These are phyloP conservation scores for Colletotrichum noveboracense DNA, from an alignment of 2,329 filamentous ascomycete genomes.

Conservation along the genomic window DNA sequence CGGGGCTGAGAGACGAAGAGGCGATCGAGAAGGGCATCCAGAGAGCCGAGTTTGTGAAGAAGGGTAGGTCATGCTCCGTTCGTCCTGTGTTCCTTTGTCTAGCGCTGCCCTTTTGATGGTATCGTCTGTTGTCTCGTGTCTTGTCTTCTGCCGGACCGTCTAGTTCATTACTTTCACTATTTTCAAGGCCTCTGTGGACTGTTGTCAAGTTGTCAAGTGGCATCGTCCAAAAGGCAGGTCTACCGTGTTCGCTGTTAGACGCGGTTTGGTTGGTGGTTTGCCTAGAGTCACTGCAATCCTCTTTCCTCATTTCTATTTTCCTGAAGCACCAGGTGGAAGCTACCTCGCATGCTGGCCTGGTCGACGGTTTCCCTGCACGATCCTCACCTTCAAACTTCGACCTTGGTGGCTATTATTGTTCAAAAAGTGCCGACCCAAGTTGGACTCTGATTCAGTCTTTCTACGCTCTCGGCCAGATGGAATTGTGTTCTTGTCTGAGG, in stretches of 20 bases:
- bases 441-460: background rate
- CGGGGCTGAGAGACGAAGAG: constrained; percentile 70
- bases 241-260: background rate
- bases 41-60: constrained; percentile 87
- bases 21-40: constrained; percentile 79
- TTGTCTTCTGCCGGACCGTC: background rate
- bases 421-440: background rate
- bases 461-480: background rate
- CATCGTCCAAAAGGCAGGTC: background rate
- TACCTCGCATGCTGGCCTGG: background rate
- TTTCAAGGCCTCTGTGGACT: background rate
- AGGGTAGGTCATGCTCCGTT: constrained; percentile 60
- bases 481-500: background rate
- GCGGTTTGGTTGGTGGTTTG: background rate
- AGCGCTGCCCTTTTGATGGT: too few species aligned
- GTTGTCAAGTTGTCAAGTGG: background rate
- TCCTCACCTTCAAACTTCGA: background rate
- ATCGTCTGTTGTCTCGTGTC: background rate
- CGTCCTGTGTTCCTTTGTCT: too few species aligned
- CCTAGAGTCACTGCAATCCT: background rate
- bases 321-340: background rate
- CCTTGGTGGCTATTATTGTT: background rate
- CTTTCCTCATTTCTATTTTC: background rate
- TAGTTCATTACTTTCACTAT: background rate
- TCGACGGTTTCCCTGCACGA: background rate